phyloP scores from a whole-genome alignment of 2,329 filamentous ascomycete species.

The Sphaerulina populicola region DNA sequence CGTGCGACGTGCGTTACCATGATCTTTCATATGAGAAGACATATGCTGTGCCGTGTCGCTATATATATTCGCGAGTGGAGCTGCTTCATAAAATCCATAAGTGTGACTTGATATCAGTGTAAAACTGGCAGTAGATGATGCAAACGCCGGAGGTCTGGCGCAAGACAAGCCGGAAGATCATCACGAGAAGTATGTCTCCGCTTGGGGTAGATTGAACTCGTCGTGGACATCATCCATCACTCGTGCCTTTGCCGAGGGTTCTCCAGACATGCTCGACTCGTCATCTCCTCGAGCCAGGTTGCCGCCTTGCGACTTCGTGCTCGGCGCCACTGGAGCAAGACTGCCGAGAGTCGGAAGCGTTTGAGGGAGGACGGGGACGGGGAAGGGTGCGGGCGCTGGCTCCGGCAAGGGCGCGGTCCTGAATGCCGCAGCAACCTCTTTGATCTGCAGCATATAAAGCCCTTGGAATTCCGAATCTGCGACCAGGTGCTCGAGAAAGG shows the following conservation, averaged over 20 bases:
- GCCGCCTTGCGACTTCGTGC: neutral
- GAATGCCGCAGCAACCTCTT: constrained; percentile 8
- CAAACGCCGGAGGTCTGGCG: neutral
- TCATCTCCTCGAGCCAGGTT: neutral
- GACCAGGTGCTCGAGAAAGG: constrained; percentile 2
- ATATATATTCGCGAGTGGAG: no score
- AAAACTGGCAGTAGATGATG: neutral
- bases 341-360: neutral
- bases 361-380: neutral
- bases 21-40: no score
- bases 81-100: no score
- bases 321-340: neutral
- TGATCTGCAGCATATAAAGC: constrained; percentile 7
- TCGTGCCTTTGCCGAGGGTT: neutral
- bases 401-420: neutral
- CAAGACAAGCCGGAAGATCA: neutral
- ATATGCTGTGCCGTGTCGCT: no score
- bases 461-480: constrained; percentile 2
- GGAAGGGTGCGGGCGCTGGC: neutral
- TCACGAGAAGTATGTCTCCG: constrained; percentile 9
- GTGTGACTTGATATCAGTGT: no score
- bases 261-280: neutral
- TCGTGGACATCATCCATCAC: neutral
- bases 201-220: constrained; percentile 12
- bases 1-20: neutral